Evolutionary conservation across 73 alveolate genomes (phyloP).

Genomic region (Paramecium caudatum): DNA sequence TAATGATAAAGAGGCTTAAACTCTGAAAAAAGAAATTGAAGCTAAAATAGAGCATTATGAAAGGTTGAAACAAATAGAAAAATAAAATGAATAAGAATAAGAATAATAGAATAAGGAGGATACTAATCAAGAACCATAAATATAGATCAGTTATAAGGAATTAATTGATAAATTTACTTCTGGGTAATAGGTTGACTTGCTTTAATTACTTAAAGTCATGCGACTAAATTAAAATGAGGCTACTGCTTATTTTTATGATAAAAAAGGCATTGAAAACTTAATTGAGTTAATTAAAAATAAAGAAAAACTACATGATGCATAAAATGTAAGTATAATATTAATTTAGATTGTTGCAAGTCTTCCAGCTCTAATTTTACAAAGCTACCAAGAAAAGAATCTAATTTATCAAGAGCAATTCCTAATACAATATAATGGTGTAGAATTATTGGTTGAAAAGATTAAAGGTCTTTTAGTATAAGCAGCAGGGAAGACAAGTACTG

Average conservation of each 20-base stretch:
- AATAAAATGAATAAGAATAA: conserved; percentile 78
- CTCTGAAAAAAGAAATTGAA: conserved; percentile 74
- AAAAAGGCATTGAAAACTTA: conserved; percentile 73
- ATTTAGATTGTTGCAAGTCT: conserved; percentile 38
- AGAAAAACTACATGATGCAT: background rate
- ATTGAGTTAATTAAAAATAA: background rate
- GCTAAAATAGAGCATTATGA: conserved; percentile 79
- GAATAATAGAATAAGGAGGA: conserved; percentile 26
- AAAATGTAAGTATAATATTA: background rate
- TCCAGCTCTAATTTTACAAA: background rate
- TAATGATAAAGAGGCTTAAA: conserved; percentile 80
- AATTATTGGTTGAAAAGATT: background rate
- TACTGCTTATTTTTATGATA: conserved; percentile 78
- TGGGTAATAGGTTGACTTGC: conserved; percentile 34
- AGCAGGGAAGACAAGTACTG: background rate
- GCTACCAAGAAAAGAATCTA: background rate
- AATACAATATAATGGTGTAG: conserved; percentile 9
- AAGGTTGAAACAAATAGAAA: conserved; percentile 67
- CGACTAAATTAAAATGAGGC: conserved; percentile 21
- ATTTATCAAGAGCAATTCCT: conserved; percentile 27
- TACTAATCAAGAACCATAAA: conserved; percentile 69
- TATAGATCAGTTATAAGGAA: conserved; percentile 24
- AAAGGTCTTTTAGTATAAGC: background rate
- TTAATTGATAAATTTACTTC: conserved; percentile 69
- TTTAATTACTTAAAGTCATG: conserved; percentile 18